These are phyloP conservation scores for Picea glauca DNA, from an alignment of 75 land plant genomes.

Conservation along the genomic window DNA sequence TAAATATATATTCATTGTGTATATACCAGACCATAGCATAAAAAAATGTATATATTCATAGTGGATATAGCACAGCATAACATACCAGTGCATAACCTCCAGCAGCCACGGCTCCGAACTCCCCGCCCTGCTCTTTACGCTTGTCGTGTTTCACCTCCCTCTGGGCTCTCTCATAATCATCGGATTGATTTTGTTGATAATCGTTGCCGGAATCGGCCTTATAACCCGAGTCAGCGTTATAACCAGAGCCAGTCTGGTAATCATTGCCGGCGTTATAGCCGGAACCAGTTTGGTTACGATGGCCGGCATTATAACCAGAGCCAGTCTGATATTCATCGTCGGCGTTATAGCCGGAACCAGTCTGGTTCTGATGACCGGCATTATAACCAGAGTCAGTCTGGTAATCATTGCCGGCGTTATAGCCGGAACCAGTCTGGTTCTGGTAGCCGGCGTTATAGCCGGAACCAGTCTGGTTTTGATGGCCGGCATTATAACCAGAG, in stretches of 20 bases:
- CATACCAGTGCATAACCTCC: constrained; percentile 34
- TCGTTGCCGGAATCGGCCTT: too few species aligned
- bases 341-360: not conserved
- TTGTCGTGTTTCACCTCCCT: constrained; percentile 15
- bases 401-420: too few species aligned
- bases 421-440: too few species aligned
- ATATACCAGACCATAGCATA: not conserved
- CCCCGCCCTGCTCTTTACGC: constrained; percentile 15
- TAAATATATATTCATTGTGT: not conserved
- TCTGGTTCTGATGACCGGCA: not conserved
- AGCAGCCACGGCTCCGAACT: constrained; percentile 15
- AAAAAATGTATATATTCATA: not conserved
- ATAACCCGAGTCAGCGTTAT: too few species aligned
- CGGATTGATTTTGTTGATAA: too few species aligned
- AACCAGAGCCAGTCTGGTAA: too few species aligned
- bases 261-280: too few species aligned
- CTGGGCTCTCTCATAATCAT: not conserved
- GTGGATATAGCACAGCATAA: not conserved
- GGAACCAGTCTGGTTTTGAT: too few species aligned
- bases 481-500: too few species aligned
- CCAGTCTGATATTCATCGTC: not conserved
- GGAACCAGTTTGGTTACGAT: too few species aligned
- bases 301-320: not conserved
- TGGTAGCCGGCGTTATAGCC: too few species aligned
- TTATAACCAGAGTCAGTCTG: not conserved